phyloP scores from a whole-genome alignment of 2,329 filamentous ascomycete genomes.

The Aureobasidium sp. region DNA sequence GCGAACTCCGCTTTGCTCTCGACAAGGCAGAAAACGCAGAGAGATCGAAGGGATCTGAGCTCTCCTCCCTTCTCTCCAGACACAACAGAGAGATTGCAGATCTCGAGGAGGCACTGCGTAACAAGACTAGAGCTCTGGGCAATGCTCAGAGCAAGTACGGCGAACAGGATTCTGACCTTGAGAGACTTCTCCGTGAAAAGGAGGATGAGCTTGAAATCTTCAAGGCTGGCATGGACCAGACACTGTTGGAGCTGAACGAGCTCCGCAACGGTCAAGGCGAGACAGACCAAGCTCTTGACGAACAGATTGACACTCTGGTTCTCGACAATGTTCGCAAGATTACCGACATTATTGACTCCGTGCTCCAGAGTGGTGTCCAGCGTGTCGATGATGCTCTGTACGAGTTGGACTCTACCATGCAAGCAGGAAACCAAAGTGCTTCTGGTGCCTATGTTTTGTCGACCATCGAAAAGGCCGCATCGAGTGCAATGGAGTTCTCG shows the following conservation, averaged over 20 bases:
- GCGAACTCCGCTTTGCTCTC: constrained; percentile 83
- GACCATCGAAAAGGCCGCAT: constrained; percentile 92
- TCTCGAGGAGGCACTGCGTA: constrained; percentile 80
- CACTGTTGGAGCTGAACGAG: constrained; percentile 84
- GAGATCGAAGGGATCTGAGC: constrained; percentile 84
- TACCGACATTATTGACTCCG: constrained; percentile 94
- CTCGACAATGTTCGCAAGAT: constrained; percentile 84
- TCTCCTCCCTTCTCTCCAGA: constrained; percentile 88
- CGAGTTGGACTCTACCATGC: constrained; percentile 95
- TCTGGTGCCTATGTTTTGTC: constrained; percentile 91
- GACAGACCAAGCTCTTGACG: constrained; percentile 72
- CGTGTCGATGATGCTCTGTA: constrained; percentile 95
- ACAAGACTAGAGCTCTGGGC: constrained; percentile 79
- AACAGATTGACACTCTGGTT: constrained; percentile 83
- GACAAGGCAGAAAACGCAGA: constrained; percentile 90
- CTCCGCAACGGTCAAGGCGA: constrained; percentile 54
- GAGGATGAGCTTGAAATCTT: constrained; percentile 97
- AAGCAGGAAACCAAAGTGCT: constrained; percentile 96
- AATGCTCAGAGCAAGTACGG: constrained; percentile 69
- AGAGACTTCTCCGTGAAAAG: constrained; percentile 79
- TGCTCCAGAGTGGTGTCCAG: constrained; percentile 84
- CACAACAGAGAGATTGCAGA: constrained; percentile 97
- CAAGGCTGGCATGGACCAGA: constrained; percentile 96
- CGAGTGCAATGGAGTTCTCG: constrained; percentile 92
- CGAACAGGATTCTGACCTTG: constrained; percentile 77